Evolutionary conservation across 352 stramenopile species (phyloP).

Genomic region (Globisporangium megalacanthum): DNA sequence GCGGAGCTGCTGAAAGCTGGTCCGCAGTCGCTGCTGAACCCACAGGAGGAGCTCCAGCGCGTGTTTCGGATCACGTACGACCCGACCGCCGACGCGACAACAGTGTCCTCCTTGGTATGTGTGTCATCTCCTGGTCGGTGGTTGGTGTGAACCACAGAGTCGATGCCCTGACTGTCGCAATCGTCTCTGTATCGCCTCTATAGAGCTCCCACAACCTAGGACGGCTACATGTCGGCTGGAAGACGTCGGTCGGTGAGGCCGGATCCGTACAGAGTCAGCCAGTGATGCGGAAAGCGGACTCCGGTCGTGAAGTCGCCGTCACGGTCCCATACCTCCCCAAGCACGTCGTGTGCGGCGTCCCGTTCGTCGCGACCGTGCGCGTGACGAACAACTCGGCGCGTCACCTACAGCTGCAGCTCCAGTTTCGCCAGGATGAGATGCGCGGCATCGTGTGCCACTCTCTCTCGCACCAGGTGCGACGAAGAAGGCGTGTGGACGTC

Average conservation of each 20-base stretch:
- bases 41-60: constrained; percentile 75
- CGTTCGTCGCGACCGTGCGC: constrained; percentile 44
- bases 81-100: constrained; percentile 24
- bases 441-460: constrained; percentile 66
- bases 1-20: constrained; percentile 26
- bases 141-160: too few species aligned
- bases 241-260: constrained; percentile 74
- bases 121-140: too few species aligned
- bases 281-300: constrained; percentile 55
- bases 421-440: constrained; percentile 71
- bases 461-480: constrained; percentile 61
- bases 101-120: constrained; percentile 28
- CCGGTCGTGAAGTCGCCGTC: constrained; percentile 38
- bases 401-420: constrained; percentile 60
- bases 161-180: too few species aligned
- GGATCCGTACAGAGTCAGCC: constrained; percentile 78
- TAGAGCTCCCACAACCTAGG: constrained; percentile 66
- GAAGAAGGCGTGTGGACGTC: not conserved
- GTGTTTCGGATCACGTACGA: constrained; percentile 59
- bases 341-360: constrained; percentile 37
- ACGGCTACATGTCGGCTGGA: constrained; percentile 77
- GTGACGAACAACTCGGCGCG: constrained; percentile 70
- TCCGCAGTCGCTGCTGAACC: constrained; percentile 60
- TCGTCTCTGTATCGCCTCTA: not conserved
- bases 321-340: constrained; percentile 38